phyloP scores from a whole-genome alignment of 2,329 filamentous ascomycete genomes.

The Iodosphaeria phyllophila region DNA sequence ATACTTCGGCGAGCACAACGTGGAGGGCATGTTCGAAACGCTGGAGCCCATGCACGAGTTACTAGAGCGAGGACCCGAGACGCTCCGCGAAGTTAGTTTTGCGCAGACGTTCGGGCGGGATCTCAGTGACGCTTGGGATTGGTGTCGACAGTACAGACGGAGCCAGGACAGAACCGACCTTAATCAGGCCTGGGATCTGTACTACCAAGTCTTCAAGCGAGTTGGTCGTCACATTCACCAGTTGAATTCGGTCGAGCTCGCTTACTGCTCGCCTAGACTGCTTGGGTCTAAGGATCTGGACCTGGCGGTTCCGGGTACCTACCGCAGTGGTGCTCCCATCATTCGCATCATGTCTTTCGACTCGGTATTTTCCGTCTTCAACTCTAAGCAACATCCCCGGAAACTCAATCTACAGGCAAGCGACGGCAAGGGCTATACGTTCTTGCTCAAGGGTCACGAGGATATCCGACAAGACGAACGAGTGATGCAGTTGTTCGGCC shows the following conservation, averaged over 20 bases:
- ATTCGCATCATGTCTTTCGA: slow-evolving; percentile 83
- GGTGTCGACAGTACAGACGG: slow-evolving; percentile 80
- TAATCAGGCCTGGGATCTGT: slow-evolving; percentile 97
- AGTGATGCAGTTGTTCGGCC: slow-evolving; percentile 97
- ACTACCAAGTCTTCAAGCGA: slow-evolving; percentile 95
- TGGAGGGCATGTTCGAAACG: slow-evolving; percentile 89
- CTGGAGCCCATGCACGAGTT: slow-evolving; percentile 82
- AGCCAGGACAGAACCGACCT: slow-evolving; percentile 86
- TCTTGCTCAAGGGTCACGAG: slow-evolving; percentile 94
- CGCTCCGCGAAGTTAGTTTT: slow-evolving; percentile 88
- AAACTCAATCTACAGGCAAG: slow-evolving; percentile 79
- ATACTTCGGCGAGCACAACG: slow-evolving; percentile 95
- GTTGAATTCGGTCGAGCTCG: slow-evolving; percentile 78
- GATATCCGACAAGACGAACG: slow-evolving; percentile 97
- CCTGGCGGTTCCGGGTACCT: slow-evolving; percentile 89
- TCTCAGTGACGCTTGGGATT: slow-evolving; percentile 83
- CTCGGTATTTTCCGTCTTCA: slow-evolving; percentile 76
- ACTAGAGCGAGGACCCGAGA: slow-evolving; percentile 81
- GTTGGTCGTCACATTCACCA: slow-evolving; percentile 88
- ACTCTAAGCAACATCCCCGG: slow-evolving; percentile 87
- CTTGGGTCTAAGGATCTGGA: slow-evolving; percentile 73
- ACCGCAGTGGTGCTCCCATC: slow-evolving; percentile 59
- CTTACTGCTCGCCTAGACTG: slow-evolving; percentile 91
- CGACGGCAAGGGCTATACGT: slow-evolving; percentile 74
- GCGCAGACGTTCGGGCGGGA: slow-evolving; percentile 94